A percentile compares a stretch with the other conserved stretches of the same genome.
Evolutionary conservation across 1,139 yeast species (phyloP).

Genomic region (Hyphopichia buzzinii): DNA sequence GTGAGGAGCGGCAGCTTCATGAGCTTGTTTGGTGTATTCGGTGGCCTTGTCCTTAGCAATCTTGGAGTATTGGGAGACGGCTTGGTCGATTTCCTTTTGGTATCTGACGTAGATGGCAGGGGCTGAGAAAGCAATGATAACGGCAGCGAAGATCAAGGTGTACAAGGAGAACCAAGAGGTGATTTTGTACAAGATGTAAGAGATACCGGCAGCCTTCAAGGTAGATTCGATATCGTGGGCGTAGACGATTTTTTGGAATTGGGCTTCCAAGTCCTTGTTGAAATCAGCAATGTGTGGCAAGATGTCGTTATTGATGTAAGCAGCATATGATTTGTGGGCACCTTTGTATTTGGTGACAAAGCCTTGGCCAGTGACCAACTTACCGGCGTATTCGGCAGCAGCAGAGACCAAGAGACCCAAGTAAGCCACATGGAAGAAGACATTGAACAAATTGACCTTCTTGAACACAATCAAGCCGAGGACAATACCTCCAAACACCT

Average conservation of each 20-base stretch:
- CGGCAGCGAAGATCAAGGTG: conserved; percentile 56
- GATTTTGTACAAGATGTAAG: conserved; percentile 66
- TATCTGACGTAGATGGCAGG: conserved; percentile 75
- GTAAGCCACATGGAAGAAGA: conserved; percentile 57
- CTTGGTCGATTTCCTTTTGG: conserved; percentile 79
- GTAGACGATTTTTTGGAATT: conserved; percentile 59
- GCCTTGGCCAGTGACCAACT: conserved; percentile 67
- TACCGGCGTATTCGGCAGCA: conserved; percentile 67
- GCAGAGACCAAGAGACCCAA: conserved; percentile 56
- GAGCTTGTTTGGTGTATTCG: conserved; percentile 50
- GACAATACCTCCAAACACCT: conserved; percentile 66
- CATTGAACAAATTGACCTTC: conserved; percentile 66
- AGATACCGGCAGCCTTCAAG: conserved; percentile 65
- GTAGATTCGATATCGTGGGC: conserved; percentile 69
- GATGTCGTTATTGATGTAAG: conserved; percentile 37
- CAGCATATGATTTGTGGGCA: conserved; percentile 33
- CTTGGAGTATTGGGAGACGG: conserved; percentile 55
- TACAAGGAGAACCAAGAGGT: conserved; percentile 78
- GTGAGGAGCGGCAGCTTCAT: conserved; percentile 53
- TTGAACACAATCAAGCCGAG: conserved; percentile 61
- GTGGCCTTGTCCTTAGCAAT: conserved; percentile 55
- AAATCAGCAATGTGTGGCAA: conserved; percentile 46
- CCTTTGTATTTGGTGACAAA: conserved; percentile 68
- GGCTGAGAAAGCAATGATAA: conserved; percentile 65
- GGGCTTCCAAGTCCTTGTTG: conserved; percentile 43